Conservation (phyloP, 345 rosid genomes). For the Sapria himalayana region DNA sequence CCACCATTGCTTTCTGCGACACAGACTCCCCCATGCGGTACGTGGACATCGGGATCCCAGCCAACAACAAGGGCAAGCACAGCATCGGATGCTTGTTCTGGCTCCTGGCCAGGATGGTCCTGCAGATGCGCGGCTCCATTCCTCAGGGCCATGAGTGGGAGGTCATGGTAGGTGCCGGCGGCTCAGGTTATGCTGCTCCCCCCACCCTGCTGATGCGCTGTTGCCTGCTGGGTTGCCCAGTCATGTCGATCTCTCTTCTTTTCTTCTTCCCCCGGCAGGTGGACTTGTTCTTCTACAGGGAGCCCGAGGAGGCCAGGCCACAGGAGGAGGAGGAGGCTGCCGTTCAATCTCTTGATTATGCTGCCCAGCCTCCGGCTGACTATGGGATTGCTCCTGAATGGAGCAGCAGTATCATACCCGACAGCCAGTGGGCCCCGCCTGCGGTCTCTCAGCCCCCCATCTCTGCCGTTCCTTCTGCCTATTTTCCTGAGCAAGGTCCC, state of each 20-base stretch:
- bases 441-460: no score
- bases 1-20: slow-evolving; percentile 88
- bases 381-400: no score
- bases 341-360: slow-evolving; percentile 26
- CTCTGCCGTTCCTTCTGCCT: no score
- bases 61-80: slow-evolving; percentile 94
- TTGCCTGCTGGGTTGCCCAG: no score
- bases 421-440: no score
- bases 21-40: slow-evolving; percentile 88
- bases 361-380: no score
- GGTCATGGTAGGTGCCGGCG: slow-evolving; percentile 51
- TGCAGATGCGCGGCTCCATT: slow-evolving; percentile 91
- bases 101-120: slow-evolving; percentile 91
- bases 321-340: slow-evolving; percentile 39
- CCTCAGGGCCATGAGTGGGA: slow-evolving; percentile 64
- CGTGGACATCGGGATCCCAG: slow-evolving; percentile 89
- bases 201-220: no score
- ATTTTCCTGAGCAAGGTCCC: no score
- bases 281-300: slow-evolving; percentile 64
- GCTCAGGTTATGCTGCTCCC: no score
- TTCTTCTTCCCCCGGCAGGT: slow-evolving; percentile 18
- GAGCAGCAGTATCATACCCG: no score
- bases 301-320: slow-evolving; percentile 47
- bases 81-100: slow-evolving; percentile 89
- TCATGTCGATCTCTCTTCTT: not conserved